These are phyloP conservation scores for Trichaptum fuscoviolaceum DNA, from an alignment of 768 basidiomycete genomes.

Conservation along the genomic window DNA sequence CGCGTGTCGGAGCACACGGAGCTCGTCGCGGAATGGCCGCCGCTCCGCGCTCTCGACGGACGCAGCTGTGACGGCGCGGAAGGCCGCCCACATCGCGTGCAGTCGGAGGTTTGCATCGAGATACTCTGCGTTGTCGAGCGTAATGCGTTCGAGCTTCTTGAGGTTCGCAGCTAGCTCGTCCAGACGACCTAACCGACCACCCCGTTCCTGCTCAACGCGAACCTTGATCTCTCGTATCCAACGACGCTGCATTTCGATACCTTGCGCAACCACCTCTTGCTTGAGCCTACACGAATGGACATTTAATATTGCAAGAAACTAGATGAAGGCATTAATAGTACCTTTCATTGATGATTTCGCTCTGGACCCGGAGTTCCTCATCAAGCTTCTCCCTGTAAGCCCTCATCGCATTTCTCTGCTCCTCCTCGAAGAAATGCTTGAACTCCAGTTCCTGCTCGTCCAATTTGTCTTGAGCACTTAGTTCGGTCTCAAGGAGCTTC, in stretches of 20 bases:
- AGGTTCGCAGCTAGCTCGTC: conserved; percentile 87
- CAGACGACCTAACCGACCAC: conserved; percentile 89
- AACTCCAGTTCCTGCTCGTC: conserved; percentile 84
- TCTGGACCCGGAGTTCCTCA: conserved; percentile 79
- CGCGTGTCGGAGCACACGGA: conserved; percentile 75
- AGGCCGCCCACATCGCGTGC: conserved; percentile 88
- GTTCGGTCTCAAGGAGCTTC: conserved; percentile 77
- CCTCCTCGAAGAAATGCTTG: conserved; percentile 73
- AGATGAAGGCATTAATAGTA: conserved; percentile 23
- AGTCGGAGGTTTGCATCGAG: conserved; percentile 92
- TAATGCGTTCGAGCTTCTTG: conserved; percentile 86
- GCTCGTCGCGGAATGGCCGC: conserved; percentile 85
- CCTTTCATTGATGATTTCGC: conserved; percentile 93
- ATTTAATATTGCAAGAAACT: conserved; percentile 2
- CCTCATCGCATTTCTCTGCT: conserved; percentile 64
- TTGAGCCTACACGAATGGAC: conserved; percentile 54
- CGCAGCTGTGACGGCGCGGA: conserved; percentile 69
- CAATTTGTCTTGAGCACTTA: conserved; percentile 80
- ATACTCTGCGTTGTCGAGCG: conserved; percentile 84
- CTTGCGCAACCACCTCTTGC: conserved; percentile 93
- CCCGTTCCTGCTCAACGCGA: conserved; percentile 93
- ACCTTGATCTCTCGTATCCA: conserved; percentile 98
- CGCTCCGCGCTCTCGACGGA: conserved; percentile 63
- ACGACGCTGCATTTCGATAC: conserved; percentile 92
- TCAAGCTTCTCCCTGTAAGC: conserved; percentile 85